Evolutionary conservation across 495 filamentous ascomycete species (phyloP), one percentile per base, ranked within the genome.

Genomic region (Penicillium psychrofluorescens): DNA sequence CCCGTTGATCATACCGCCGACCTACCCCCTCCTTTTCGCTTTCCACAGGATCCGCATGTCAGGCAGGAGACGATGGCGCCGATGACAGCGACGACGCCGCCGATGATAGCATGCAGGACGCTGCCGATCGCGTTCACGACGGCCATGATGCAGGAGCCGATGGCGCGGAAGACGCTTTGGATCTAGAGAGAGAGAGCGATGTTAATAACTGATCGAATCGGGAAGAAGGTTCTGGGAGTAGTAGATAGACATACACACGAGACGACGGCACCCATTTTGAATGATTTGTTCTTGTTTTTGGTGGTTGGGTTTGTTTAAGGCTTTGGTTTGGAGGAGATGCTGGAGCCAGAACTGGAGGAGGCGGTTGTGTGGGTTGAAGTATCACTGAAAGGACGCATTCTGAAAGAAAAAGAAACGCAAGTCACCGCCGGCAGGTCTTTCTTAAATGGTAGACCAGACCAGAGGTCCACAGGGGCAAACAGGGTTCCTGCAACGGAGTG

Each of bases 211-310:
- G 11, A 13, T 14, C 11, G 34, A 40, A 40, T 40, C 11, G 29
- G 6, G 22, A 22, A 4, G 4, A 22, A 22, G 22, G 22, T 41
- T 40, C 29, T 30, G 2, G 6, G n/a, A 16, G 22, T 36, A 15
- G 39, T 38, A 39, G 29, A 38, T 38, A 40, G 45, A 83, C 89
- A 53, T 90, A 97, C 91, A 56, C 91, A 95, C 67, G 89, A 95
- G 47, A 94, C 78, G 63, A 96, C 86, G 70, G 87, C 90, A 71
- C 91, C 91, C 91, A 97, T 97, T 60, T 70, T 86, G 74, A 52
- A 37, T 40, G 16, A 9, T 38, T 27, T 28, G 15, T 39, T 38
- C 38, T 36, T 22, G 34, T 27, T 12, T 36, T 9, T 38, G 11
- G 22, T 39, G 32, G 8, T 48, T 42, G 41, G 43, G 49, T 41